A percentile compares a stretch with the other conserved stretches of the same genome.
These are phyloP conservation scores for Debaryomyces tyrocola DNA, from an alignment of 805 yeast genomes.

Conservation along the genomic window DNA sequence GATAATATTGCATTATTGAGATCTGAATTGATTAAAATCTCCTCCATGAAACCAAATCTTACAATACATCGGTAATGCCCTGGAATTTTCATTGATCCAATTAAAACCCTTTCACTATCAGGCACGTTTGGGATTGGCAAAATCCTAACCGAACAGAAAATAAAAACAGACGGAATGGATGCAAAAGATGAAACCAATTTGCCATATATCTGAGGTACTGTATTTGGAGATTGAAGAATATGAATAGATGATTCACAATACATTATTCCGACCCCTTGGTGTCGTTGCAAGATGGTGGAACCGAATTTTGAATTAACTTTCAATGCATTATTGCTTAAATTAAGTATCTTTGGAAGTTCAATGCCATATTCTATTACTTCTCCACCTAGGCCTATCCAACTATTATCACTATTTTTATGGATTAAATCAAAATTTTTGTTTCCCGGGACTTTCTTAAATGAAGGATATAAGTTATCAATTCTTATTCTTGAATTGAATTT, in stretches of 20 bases:
- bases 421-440: slow-evolving; percentile 18
- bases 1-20: slow-evolving; percentile 20
- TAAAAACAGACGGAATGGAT: slow-evolving; percentile 42
- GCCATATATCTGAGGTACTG: slow-evolving; percentile 44
- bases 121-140: slow-evolving; percentile 44
- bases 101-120: slow-evolving; percentile 36
- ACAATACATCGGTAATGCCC: slow-evolving; percentile 51
- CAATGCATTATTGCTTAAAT: slow-evolving; percentile 1
- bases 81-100: slow-evolving; percentile 40
- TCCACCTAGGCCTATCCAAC: background rate
- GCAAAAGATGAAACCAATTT: slow-evolving; percentile 40
- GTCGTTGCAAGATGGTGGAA: slow-evolving; percentile 14
- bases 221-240: slow-evolving; percentile 41
- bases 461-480: slow-evolving; percentile 35
- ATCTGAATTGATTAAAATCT: slow-evolving; percentile 18
- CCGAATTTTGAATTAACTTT: slow-evolving; percentile 22
- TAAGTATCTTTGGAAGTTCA: background rate
- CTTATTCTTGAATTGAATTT: slow-evolving; percentile 35
- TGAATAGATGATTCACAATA: slow-evolving; percentile 38
- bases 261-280: slow-evolving; percentile 42
- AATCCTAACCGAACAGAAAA: slow-evolving; percentile 44
- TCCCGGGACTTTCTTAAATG: slow-evolving; percentile 13
- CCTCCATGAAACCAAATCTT: slow-evolving; percentile 52
- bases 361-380: slow-evolving; percentile 1
- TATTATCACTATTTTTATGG: background rate